Evolutionary conservation across 2,329 filamentous ascomycete genomes (phyloP).

Genomic region (Pseudogymnoascus sp.): DNA sequence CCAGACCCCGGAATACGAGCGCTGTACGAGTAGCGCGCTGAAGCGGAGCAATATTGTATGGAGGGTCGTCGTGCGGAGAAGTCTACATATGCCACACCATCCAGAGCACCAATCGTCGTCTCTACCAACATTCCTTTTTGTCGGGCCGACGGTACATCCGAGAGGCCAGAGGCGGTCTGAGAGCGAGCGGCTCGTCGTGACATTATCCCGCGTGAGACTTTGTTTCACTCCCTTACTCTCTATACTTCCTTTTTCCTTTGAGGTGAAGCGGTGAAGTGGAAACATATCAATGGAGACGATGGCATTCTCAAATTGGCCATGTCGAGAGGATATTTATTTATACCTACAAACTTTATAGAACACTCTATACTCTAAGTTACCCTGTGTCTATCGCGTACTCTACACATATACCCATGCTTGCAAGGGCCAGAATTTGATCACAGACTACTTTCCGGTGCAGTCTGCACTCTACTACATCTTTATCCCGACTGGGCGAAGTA

Average conservation of each 20-base stretch:
- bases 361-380: not conserved
- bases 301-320: not conserved
- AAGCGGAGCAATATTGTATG: not conserved
- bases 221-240: conserved; percentile 2
- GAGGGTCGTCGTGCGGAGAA: not conserved
- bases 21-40: not conserved
- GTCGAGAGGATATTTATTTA: not conserved
- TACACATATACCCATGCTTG: not conserved
- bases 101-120: not conserved
- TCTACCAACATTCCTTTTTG: not conserved
- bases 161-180: not conserved
- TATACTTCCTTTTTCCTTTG: not conserved
- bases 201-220: not conserved
- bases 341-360: not conserved
- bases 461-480: not conserved
- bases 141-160: conserved; percentile 2
- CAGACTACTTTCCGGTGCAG: not conserved
- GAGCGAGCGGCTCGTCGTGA: not conserved
- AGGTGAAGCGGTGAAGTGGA: not conserved
- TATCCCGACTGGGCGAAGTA: not conserved
- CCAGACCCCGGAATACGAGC: not conserved
- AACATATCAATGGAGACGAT: not conserved
- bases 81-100: not conserved
- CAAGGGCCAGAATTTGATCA: not conserved
- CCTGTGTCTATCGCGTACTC: not conserved